Evolutionary conservation across 495 filamentous ascomycete species (phyloP), one percentile per base, ranked within the genome.

Genomic region (Chaetomium fimeti): DNA sequence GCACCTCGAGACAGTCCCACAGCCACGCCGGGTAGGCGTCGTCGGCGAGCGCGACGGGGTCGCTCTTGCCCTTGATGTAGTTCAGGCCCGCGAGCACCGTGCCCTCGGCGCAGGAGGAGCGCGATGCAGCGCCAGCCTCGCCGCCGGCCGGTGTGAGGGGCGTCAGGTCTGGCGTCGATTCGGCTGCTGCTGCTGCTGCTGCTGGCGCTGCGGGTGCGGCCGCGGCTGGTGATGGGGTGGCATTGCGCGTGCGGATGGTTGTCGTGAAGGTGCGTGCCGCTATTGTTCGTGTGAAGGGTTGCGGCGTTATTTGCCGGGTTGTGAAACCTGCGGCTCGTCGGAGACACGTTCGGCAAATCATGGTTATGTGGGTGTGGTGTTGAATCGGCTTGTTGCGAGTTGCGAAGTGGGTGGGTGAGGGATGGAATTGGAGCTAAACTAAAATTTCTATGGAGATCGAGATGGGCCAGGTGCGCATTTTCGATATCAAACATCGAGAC

Each of bases 1-100:
- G 72, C 72, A 83, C 78, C 20, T 85, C 84, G 27, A 97, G 78
- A 66, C 92, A 84, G 0, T 71, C 76, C 94, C 94, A 98, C 59
- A 98, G 78, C 94, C 94, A 98, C 15, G 80, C 83, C 18, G 94
- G 94, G 78, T 98, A 98, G 60, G 91, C 92, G 38, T 83, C 77
- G 73, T 98, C 94, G 59, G 88, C 83, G 69, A 86, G 78, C 32
- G 94, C 94, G 13, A 96, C 68, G 0, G 87, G 86, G 71, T 91
- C 87, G 45, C 82, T 82, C 65, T 73, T 76, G 60, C 77, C 78
- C 80, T 97, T 97, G 71, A 95, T 79, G 79, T 94, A 97, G 75
- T 92, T 95, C 65, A 98, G 81, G 8, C 92, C 91, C 36, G 80
- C 86, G 60, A 98, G 72, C 40, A 82, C 77, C 3, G 90, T 92